Conservation (phyloP, 2,329 filamentous ascomycete genomes). For the Zalaria obscura region DNA sequence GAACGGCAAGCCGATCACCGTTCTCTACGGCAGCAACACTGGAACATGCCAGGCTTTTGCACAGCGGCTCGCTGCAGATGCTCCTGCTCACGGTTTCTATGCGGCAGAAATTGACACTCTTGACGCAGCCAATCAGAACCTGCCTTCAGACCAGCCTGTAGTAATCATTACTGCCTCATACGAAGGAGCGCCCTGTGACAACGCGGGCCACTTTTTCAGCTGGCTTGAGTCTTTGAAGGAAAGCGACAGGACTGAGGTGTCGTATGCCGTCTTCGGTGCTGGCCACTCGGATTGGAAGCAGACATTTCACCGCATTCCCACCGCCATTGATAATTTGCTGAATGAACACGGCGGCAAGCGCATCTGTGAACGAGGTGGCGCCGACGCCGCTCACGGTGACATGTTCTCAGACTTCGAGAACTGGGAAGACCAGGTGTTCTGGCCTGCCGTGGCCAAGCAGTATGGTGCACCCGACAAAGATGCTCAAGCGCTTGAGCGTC, state of each 20-base stretch:
- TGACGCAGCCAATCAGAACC: constrained; percentile 45
- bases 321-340: constrained; percentile 42
- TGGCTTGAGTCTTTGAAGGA: constrained; percentile 47
- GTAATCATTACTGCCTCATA: constrained; percentile 59
- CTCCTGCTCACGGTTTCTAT: constrained; percentile 43
- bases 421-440: constrained; percentile 49
- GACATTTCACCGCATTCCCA: constrained; percentile 57
- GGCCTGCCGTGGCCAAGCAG: constrained; percentile 33
- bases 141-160: constrained; percentile 47
- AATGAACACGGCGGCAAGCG: constrained; percentile 34
- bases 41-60: constrained; percentile 62
- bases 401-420: constrained; percentile 55
- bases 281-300: constrained; percentile 42
- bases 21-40: constrained; percentile 61
- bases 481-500: neutral
- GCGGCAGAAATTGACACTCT: constrained; percentile 40
- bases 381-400: constrained; percentile 48
- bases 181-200: constrained; percentile 60
- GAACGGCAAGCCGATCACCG: constrained; percentile 37
- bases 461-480: constrained; percentile 13
- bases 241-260: constrained; percentile 35
- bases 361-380: constrained; percentile 37
- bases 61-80: constrained; percentile 46
- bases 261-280: constrained; percentile 58
- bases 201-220: constrained; percentile 51